A percentile compares a stretch with the other conserved stretches of the same genome.
Evolutionary conservation across 352 stramenopile species (phyloP).

Genomic region (Aphanomyces astaci): DNA sequence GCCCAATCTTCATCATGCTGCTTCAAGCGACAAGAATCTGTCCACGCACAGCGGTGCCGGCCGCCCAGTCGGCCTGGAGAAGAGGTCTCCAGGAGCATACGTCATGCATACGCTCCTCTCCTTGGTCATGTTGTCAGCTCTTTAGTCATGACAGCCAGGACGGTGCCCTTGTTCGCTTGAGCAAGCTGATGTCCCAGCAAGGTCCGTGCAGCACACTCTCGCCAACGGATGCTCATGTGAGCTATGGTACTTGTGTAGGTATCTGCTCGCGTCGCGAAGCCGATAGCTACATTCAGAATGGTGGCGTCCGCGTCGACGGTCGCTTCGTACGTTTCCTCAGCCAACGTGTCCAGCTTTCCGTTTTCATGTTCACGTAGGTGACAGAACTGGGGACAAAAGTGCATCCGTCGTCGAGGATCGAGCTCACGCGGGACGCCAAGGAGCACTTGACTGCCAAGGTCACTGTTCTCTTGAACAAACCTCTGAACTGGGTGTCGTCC

Average conservation of each 20-base stretch:
- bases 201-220: constrained; percentile 5
- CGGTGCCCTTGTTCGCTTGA: constrained; percentile 41
- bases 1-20: background rate
- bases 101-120: background rate
- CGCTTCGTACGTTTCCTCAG: constrained; percentile 1
- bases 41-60: background rate
- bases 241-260: constrained; percentile 29
- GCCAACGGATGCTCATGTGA: background rate
- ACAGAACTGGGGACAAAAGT: constrained; percentile 69
- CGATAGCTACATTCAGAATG: constrained; percentile 70
- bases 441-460: constrained; percentile 69
- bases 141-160: constrained; percentile 1
- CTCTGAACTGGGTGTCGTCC: constrained; percentile 69
- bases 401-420: constrained; percentile 42
- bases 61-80: background rate
- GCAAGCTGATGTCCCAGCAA: constrained; percentile 74
- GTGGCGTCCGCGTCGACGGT: constrained; percentile 65
- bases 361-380: constrained; percentile 22
- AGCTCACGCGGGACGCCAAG: constrained; percentile 53
- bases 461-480: constrained; percentile 78
- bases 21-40: background rate
- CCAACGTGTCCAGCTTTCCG: background rate
- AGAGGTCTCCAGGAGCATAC: background rate
- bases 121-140: background rate
- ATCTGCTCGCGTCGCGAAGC: constrained; percentile 75